Evolutionary conservation across 768 basidiomycete genomes (phyloP).

Genomic region (Psilocybe tampanensis): DNA sequence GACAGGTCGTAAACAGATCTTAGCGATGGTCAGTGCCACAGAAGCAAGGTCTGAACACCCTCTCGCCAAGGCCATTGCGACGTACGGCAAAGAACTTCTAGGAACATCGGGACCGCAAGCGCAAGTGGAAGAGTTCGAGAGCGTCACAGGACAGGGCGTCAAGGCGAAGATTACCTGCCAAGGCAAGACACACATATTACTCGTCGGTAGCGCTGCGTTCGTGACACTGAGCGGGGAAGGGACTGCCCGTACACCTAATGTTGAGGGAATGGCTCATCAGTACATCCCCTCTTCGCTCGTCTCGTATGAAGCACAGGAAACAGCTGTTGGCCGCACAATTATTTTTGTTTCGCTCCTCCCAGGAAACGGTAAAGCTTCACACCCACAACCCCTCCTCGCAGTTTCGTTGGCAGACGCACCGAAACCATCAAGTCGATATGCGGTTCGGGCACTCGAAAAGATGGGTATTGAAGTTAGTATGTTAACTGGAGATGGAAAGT

Average conservation of each 20-base stretch:
- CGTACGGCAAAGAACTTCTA: conserved; percentile 73
- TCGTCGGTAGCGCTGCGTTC: conserved; percentile 79
- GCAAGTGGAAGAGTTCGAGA: conserved; percentile 76
- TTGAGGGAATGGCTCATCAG: conserved; percentile 13
- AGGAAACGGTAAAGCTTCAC: conserved; percentile 29
- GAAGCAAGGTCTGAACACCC: conserved; percentile 97
- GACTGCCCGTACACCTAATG: conserved; percentile 19
- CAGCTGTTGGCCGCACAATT: conserved; percentile 75
- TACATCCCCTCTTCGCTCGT: conserved; percentile 61
- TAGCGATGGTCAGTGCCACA: conserved; percentile 83
- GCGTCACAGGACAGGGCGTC: conserved; percentile 88
- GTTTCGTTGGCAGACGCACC: conserved; percentile 87
- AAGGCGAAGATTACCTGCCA: conserved; percentile 64
- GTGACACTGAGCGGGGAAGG: conserved; percentile 55
- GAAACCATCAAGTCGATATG: conserved; percentile 82
- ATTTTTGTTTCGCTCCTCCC: conserved; percentile 78
- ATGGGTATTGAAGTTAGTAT: conserved; percentile 95
- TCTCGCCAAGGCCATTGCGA: conserved; percentile 89
- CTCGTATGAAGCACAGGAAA: conserved; percentile 72
- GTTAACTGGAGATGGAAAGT: conserved; percentile 91
- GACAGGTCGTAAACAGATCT: conserved; percentile 58
- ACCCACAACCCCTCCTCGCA: conserved; percentile 68
- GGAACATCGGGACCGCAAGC: conserved; percentile 50
- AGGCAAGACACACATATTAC: conserved; percentile 56
- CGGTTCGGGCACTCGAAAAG: conserved; percentile 73